These are phyloP conservation scores for Boeremia lycopersici DNA, from an alignment of 2,329 filamentous ascomycete species.

Conservation along the genomic window DNA sequence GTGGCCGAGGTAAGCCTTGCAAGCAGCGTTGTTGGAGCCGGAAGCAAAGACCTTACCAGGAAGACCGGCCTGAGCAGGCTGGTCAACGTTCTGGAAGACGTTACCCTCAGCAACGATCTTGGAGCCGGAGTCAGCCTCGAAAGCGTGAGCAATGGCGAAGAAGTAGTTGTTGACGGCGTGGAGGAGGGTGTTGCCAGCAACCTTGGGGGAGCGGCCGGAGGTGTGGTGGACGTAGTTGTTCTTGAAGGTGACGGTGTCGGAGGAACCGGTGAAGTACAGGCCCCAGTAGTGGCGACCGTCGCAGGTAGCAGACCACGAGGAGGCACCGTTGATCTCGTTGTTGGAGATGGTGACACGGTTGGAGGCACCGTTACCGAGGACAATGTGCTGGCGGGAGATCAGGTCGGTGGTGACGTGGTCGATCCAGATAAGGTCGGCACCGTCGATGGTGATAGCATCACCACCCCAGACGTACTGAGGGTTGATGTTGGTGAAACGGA, in stretches of 20 bases:
- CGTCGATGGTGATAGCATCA: constrained; percentile 43
- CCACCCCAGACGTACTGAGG: constrained; percentile 46
- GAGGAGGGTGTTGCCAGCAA: constrained; percentile 61
- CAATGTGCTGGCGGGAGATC: constrained; percentile 66
- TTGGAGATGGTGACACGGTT: constrained; percentile 66
- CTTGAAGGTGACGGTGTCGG: constrained; percentile 64
- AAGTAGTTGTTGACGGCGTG: constrained; percentile 70
- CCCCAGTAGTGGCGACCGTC: constrained; percentile 65
- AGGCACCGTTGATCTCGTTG: constrained; percentile 62
- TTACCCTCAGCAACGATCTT: constrained; percentile 63
- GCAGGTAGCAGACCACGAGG: constrained; percentile 62
- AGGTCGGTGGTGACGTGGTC: constrained; percentile 56
- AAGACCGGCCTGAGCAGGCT: constrained; percentile 50
- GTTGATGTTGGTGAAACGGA: constrained; percentile 53
- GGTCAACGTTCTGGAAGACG: constrained; percentile 60
- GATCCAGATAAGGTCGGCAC: constrained; percentile 33
- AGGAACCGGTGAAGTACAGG: constrained; percentile 62
- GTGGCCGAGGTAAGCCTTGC: constrained; percentile 55
- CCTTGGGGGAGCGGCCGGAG: constrained; percentile 63
- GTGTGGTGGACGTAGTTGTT: constrained; percentile 67
- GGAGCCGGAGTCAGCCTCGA: constrained; percentile 53
- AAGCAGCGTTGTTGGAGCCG: constrained; percentile 48
- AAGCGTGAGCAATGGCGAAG: constrained; percentile 63
- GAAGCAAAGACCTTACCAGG: constrained; percentile 50
- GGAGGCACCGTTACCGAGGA: constrained; percentile 60